phyloP scores from a whole-genome alignment of 2,329 filamentous ascomycete species.

The Neonectria faginata region DNA sequence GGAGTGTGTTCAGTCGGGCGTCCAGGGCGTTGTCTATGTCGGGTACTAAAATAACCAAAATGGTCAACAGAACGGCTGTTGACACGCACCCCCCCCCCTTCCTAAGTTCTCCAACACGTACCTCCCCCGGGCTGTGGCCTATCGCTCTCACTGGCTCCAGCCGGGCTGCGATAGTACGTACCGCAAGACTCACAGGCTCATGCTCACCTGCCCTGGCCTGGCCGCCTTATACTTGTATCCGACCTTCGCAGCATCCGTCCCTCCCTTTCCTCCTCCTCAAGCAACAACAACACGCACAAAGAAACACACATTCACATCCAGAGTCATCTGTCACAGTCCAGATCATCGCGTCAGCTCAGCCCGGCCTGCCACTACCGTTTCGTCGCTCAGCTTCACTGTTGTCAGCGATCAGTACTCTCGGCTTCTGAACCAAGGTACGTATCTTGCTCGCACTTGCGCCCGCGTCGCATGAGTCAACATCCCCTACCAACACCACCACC shows the following conservation, averaged over 20 bases:
- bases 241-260: conserved; percentile 48
- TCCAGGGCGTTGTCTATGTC: not conserved
- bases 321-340: conserved; percentile 71
- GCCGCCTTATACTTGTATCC: conserved; percentile 45
- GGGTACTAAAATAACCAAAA: not conserved
- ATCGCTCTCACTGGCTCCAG: conserved; percentile 27
- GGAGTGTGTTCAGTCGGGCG: not conserved
- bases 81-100: conserved; percentile 23
- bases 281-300: conserved; percentile 63
- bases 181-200: conserved; percentile 39
- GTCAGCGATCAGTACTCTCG: conserved; percentile 42
- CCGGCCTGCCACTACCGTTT: conserved; percentile 47
- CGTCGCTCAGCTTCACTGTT: conserved; percentile 43
- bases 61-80: not conserved
- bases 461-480: conserved; percentile 41
- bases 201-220: conserved; percentile 40
- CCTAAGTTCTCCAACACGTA: conserved; percentile 20
- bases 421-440: conserved; percentile 52
- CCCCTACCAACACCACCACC: conserved; percentile 23
- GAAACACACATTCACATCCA: conserved; percentile 64
- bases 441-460: conserved; percentile 26
- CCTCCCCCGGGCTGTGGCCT: conserved; percentile 34
- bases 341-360: conserved; percentile 67
- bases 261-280: conserved; percentile 55
- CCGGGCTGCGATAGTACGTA: conserved; percentile 35